Conservation (phyloP, 2,329 filamentous ascomycete genomes). For the Hypoxylon sp. region DNA sequence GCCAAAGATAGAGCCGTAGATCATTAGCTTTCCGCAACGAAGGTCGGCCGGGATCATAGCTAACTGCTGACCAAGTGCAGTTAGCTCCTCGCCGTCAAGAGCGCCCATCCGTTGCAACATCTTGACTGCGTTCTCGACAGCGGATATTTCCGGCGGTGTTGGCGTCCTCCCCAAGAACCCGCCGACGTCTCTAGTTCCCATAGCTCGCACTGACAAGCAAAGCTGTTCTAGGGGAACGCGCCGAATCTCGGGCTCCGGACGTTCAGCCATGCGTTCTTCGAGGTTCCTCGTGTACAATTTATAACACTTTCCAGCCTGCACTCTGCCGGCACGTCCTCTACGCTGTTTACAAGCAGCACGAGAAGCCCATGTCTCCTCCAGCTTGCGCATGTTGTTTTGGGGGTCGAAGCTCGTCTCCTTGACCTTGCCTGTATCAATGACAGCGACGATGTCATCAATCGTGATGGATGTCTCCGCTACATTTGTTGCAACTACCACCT, state of each 20-base stretch:
- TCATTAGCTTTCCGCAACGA: conserved; percentile 92
- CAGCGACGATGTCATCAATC: conserved; percentile 95
- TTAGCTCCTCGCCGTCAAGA: conserved; percentile 86
- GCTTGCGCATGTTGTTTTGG: conserved; percentile 91
- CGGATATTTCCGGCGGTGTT: conserved; percentile 87
- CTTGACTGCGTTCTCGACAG: conserved; percentile 87
- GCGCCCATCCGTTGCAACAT: conserved; percentile 89
- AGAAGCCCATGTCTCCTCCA: conserved; percentile 96
- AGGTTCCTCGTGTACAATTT: conserved; percentile 92
- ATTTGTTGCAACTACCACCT: conserved; percentile 95
- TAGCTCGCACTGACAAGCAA: conserved; percentile 93
- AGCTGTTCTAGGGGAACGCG: conserved; percentile 94
- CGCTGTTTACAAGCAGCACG: conserved; percentile 94
- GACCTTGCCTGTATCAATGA: conserved; percentile 94
- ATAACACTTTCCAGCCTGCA: conserved; percentile 91
- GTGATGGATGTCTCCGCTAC: conserved; percentile 99
- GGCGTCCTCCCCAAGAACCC: conserved; percentile 87
- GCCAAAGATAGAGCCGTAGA: conserved; percentile 93
- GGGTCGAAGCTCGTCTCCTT: conserved; percentile 97
- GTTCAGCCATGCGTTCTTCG: conserved; percentile 87
- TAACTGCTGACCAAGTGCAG: conserved; percentile 93
- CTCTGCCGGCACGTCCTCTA: conserved; percentile 92
- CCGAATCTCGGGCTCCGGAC: conserved; percentile 93
- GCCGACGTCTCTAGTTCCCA: conserved; percentile 88
- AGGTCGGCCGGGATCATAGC: conserved; percentile 95